phyloP scores from a whole-genome alignment of 169 alveolate genomes.

The Plasmodium gonderi region DNA sequence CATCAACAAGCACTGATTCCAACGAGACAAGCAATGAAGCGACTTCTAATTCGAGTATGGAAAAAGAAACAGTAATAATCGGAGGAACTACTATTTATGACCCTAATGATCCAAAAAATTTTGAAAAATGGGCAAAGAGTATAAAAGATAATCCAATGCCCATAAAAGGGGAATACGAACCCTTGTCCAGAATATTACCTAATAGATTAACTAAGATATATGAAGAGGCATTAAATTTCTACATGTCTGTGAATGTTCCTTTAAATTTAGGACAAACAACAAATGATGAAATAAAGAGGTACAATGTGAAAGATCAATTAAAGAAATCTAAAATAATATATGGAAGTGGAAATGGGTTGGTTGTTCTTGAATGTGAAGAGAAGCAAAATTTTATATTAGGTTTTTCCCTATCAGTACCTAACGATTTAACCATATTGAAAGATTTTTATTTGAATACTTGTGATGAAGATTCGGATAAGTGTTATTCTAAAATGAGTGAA shows the following conservation, averaged over 20 bases:
- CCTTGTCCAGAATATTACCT: slow-evolving; percentile 77
- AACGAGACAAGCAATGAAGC: slow-evolving; percentile 19
- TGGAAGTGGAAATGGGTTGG: slow-evolving; percentile 55
- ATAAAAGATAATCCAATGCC: slow-evolving; percentile 85
- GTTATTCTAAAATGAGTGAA: slow-evolving; percentile 69
- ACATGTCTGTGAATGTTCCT: slow-evolving; percentile 51
- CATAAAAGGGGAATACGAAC: slow-evolving; percentile 80
- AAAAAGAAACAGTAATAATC: slow-evolving; percentile 81
- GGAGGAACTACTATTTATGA: slow-evolving; percentile 85
- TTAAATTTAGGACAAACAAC: slow-evolving; percentile 22
- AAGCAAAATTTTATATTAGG: slow-evolving; percentile 63
- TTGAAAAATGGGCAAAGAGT: slow-evolving; percentile 81
- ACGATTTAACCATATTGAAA: slow-evolving; percentile 41
- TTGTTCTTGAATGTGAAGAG: slow-evolving; percentile 70
- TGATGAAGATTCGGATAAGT: slow-evolving; percentile 61
- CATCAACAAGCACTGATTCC: slow-evolving; percentile 46
- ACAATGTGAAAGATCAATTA: slow-evolving; percentile 41
- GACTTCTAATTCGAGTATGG: slow-evolving; percentile 63
- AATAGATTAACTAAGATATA: slow-evolving; percentile 22
- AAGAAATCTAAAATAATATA: slow-evolving; percentile 25
- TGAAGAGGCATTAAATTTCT: slow-evolving; percentile 57
- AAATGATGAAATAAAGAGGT: slow-evolving; percentile 35
- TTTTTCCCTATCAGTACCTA: slow-evolving; percentile 65
- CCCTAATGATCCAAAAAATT: slow-evolving; percentile 78
- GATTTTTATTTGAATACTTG: slow-evolving; percentile 55